Conservation (phyloP, 78 protist species). For the Thecamonas trahens region DNA sequence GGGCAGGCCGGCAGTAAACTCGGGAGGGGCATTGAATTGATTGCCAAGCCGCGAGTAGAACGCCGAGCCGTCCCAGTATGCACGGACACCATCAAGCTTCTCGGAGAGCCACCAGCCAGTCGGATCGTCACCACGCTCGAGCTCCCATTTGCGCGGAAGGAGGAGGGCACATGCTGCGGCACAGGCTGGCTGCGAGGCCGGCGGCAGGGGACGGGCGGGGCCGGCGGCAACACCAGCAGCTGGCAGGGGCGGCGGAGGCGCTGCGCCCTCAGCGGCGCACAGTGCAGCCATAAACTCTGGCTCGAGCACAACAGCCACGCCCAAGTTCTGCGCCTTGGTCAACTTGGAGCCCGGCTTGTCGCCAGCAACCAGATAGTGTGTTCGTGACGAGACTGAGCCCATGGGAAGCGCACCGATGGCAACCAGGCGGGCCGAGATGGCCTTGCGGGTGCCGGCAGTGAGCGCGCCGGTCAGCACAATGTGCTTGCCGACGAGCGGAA, state of each 20-base stretch:
- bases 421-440: too few species aligned
- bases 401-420: too few species aligned
- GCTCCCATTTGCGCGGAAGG: not conserved
- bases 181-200: not conserved
- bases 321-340: too few species aligned
- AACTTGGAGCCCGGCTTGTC: too few species aligned
- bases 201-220: not conserved
- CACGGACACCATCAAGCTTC: constrained; percentile 52
- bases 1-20: constrained; percentile 17
- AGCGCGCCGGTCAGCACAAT: too few species aligned
- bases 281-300: not conserved
- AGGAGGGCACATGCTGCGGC: not conserved
- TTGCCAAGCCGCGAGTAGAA: constrained; percentile 39
- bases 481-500: too few species aligned
- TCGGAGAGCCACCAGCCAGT: constrained; percentile 40
- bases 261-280: too few species aligned
- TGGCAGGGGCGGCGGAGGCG: not conserved
- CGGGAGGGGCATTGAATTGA: constrained; percentile 16
- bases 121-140: too few species aligned
- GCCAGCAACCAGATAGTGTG: too few species aligned
- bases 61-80: constrained; percentile 36
- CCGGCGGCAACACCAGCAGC: not conserved
- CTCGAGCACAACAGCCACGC: not conserved
- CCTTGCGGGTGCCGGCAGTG: too few species aligned
- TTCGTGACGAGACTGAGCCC: too few species aligned